These are phyloP conservation scores for Hypoxylon sp. DNA, from an alignment of 2,329 filamentous ascomycete species.

Conservation along the genomic window DNA sequence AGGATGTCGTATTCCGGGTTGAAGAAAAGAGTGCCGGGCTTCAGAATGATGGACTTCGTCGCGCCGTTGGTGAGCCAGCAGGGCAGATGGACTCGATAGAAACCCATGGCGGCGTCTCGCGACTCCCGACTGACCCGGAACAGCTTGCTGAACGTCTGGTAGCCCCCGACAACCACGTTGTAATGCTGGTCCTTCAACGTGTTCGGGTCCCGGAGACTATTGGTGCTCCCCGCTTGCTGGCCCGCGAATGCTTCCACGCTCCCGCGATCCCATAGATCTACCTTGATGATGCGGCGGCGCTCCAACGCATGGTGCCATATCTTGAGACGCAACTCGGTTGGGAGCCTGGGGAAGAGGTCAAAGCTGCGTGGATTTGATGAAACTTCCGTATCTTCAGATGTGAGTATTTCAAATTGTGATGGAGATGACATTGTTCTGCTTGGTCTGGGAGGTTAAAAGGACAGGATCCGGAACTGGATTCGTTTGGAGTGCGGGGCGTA, in stretches of 20 bases:
- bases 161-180: constrained; percentile 1
- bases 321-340: constrained; percentile 16
- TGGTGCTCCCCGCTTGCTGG: neutral
- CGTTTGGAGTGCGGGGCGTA: no score
- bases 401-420: neutral
- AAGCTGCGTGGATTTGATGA: neutral
- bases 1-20: constrained; percentile 31
- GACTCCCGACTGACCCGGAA: constrained; percentile 26
- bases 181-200: constrained; percentile 1
- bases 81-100: constrained; percentile 27
- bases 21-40: constrained; percentile 19
- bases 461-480: no score
- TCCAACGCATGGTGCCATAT: constrained; percentile 19
- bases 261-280: constrained; percentile 1
- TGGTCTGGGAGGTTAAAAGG: neutral
- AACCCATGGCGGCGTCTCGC: constrained; percentile 6
- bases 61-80: constrained; percentile 11
- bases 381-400: neutral
- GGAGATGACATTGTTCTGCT: neutral
- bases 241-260: neutral
- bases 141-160: constrained; percentile 22
- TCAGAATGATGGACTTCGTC: neutral
- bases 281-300: constrained; percentile 17
- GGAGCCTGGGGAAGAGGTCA: constrained; percentile 10
- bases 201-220: no score